phyloP scores from a whole-genome alignment of 345 rosid genomes.

The Euclidium syriacum region DNA sequence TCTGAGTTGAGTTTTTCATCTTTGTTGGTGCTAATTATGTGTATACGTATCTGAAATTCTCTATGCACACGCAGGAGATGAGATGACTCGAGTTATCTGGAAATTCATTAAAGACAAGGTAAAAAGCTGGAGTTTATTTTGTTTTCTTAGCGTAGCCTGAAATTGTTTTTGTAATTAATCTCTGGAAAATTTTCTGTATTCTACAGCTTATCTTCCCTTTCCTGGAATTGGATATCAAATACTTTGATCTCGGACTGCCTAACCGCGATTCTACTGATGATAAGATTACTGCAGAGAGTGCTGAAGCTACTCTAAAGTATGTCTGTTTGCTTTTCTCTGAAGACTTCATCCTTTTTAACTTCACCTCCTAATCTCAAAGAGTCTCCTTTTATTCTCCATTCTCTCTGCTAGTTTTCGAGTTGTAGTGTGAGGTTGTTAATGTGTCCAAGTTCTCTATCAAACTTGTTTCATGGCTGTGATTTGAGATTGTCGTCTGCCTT shows the following conservation, averaged over 20 bases:
- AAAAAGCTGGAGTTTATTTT: neutral
- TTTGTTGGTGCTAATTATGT: neutral
- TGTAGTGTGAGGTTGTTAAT: neutral
- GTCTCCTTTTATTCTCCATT: neutral
- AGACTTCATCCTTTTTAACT: neutral
- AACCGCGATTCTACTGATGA: slow-evolving; percentile 60
- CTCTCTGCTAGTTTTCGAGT: neutral
- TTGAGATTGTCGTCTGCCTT: neutral
- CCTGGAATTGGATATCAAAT: slow-evolving; percentile 59
- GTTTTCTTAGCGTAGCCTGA: neutral
- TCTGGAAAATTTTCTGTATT: neutral
- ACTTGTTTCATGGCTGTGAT: neutral
- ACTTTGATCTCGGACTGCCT: slow-evolving; percentile 63
- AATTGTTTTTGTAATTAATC: neutral
- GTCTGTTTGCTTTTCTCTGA: neutral
- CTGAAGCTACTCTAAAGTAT: slow-evolving; percentile 62
- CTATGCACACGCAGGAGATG: slow-evolving; percentile 46
- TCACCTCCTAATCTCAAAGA: neutral
- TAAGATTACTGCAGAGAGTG: slow-evolving; percentile 50
- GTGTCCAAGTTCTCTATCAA: neutral
- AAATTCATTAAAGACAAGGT: slow-evolving; percentile 61
- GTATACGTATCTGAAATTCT: too few species aligned
- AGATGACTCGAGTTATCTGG: slow-evolving; percentile 71
- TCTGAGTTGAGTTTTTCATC: neutral
- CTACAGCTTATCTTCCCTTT: slow-evolving; percentile 58